Base-by-base conservation (phyloP, 1,284 basidiomycete genomes). In the Irpex sp. region DNA sequence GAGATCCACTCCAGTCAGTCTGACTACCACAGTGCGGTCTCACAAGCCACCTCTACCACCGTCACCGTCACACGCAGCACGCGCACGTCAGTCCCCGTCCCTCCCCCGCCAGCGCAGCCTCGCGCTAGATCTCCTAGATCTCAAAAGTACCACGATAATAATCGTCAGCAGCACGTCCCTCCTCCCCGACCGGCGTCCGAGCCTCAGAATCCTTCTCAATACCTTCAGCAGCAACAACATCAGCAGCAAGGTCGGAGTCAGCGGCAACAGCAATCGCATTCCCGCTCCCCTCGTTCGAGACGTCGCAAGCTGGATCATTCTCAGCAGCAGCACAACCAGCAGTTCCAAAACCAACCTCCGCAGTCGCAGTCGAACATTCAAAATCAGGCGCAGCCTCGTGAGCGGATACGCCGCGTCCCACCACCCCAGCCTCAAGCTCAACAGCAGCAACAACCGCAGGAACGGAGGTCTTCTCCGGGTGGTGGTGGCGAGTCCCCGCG, bases 1-100 rank as follows among this genome's bases (percentile, higher is more conserved):
- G 68, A 69, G 9, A 33, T 39, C 21, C 45, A 42, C n/a, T 57
- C 45, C 14, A 55, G 54, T 19, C 45, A 55, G 7, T 57, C 60
- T 39, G 60, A 51, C 19, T 57, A 57, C 49, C 51, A 58, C 56
- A 61, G 42, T 33, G 49, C 60, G 21, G 39, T 56, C 7, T 58
- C 62, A 4, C 39, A 45, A 45, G 39, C 39, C 12, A 45, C 39
- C 18, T 60, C 62, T 14, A 58, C 62, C 8, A 63, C 62, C 47
- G 48, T 49, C 48, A 63, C 56, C 42, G 54, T 58, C 37, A 28
- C 62, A 9, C 49, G 39, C 18, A 52, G 51, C 37, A 59, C 61
- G 16, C 39, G 39, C 18, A 58, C 57, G 47, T 28, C 57, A 48
- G 6, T 37, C 51, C 28, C 49, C 61, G 28, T 16, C 56, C 36